Evolutionary conservation across 2,329 filamentous ascomycete species (phyloP).

Genomic region (Colletotrichum liriopes): DNA sequence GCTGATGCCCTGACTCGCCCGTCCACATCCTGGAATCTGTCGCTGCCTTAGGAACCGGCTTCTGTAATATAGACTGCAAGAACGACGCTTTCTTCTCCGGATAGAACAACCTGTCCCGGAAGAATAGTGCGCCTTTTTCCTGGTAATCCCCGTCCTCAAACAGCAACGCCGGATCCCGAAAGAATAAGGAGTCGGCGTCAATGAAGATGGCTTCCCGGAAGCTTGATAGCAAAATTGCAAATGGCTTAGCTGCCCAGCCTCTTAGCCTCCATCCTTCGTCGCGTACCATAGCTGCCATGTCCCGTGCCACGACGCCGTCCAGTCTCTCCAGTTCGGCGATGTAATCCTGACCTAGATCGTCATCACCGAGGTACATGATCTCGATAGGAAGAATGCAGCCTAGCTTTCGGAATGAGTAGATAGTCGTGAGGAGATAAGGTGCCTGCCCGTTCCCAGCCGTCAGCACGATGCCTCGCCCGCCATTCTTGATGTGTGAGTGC

Average conservation of each 20-base stretch:
- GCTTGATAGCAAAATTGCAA: not conserved
- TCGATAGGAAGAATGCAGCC: constrained; percentile 3
- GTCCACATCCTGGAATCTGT: not conserved
- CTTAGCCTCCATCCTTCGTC: not conserved
- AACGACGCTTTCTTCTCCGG: not conserved
- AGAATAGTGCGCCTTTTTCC: not conserved
- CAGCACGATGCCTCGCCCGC: constrained; percentile 4
- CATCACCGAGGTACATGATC: constrained; percentile 18
- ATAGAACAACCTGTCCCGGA: not conserved
- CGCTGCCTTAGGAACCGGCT: not conserved
- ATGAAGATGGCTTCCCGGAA: constrained; percentile 1
- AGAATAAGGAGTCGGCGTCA: constrained; percentile 12
- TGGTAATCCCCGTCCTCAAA: constrained; percentile 2
- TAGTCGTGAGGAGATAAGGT: constrained; percentile 7
- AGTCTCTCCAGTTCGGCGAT: not conserved
- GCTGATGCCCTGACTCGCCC: constrained; percentile 2
- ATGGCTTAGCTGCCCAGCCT: not conserved
- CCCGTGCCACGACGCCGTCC: constrained; percentile 1
- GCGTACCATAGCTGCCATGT: constrained; percentile 1
- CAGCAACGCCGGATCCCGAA: not conserved
- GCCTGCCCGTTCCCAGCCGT: constrained; percentile 2
- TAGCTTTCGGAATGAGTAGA: not conserved
- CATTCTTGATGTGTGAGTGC: constrained; percentile 4
- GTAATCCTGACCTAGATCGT: constrained; percentile 6
- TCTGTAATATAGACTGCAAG: not conserved